phyloP scores from a whole-genome alignment of 495 filamentous ascomycete species.

The Rhizodiscina lignyota region DNA sequence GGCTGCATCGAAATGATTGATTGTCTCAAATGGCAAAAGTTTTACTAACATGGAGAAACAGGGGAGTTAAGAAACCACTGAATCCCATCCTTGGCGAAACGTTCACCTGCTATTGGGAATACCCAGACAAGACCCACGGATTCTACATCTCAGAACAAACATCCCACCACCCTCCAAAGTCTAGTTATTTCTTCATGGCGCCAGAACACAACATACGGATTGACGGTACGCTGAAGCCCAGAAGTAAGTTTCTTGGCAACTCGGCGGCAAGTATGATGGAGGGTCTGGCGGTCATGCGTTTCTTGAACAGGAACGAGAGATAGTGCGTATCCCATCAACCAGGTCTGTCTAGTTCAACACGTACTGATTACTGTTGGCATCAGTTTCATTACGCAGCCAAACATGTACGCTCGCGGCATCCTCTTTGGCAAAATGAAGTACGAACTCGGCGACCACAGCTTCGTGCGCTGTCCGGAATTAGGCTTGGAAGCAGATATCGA shows the following conservation, averaged over 20 bases:
- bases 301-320: conserved; percentile 73
- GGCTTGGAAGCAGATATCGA: conserved; percentile 84
- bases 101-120: conserved; percentile 92
- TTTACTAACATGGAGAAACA: no score
- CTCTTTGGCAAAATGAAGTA: conserved; percentile 99
- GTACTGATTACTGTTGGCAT: conserved; percentile 1
- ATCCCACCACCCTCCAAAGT: conserved; percentile 95
- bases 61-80: conserved; percentile 94
- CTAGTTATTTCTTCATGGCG: conserved; percentile 97
- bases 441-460: conserved; percentile 92
- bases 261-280: conserved; percentile 98
- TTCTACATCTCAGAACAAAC: conserved; percentile 97
- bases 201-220: conserved; percentile 90
- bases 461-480: conserved; percentile 79
- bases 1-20: no score
- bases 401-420: conserved; percentile 98
- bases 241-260: conserved; percentile 91
- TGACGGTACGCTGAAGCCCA: conserved; percentile 90
- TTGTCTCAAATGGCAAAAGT: no score
- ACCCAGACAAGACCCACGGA: conserved; percentile 65
- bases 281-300: conserved; percentile 70
- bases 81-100: conserved; percentile 95
- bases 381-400: conserved; percentile 85
- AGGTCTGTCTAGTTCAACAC: neutral
- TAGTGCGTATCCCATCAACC: conserved; percentile 44